Base-by-base conservation (phyloP, 768 basidiomycete species). In the Hydnomerulius pinastri region DNA sequence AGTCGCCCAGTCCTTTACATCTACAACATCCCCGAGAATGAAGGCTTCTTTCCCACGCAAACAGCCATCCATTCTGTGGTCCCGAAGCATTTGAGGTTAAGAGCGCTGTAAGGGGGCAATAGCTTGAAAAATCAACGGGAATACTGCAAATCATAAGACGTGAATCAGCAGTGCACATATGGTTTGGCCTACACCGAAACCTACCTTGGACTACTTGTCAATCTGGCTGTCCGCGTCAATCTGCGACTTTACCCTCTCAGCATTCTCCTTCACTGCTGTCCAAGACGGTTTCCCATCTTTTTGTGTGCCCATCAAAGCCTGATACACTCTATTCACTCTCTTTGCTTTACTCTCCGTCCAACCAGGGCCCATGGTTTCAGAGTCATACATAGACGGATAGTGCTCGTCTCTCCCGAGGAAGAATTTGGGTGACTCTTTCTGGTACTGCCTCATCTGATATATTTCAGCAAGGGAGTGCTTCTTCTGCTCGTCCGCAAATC, bases 241-340 rank as follows among this genome's bases (percentile, higher is more conserved):
- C 15, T 63, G 64, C 1, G 41, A 48, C 36, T 55, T 51, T 12
- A 65, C 45, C 45, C 57, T 55, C 47, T 48, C 15, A 29, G 44
- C 54, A 33, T 65, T 69, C 44, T 69, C 69, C 40, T 63, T 67
- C 48, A 69, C 40, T 9, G 64, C 65, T 36, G 63, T 32, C 67
- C 67, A 69, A 40, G 63, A 71, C 29, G 67, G 69, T 18, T 53
- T 59, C 25, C 69, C 67, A n/a, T 69, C 58, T 33, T 13, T 59
- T 32, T 61, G 57, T 2, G 58, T 63, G 4, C 67, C 69, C 57
- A 71, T 61, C 50, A 69, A 45, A 27, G 54, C 54, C 18, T 53
- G 61, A 33, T 58, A 48, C 17, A 69, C 55, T 41, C 51, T 65
- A 37, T 63, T 61, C 12, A 57, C 28, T 44, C 67, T 65, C 54